Evolutionary conservation across 441 rosid genomes (phyloP).

Genomic region (Hura crepitans): DNA sequence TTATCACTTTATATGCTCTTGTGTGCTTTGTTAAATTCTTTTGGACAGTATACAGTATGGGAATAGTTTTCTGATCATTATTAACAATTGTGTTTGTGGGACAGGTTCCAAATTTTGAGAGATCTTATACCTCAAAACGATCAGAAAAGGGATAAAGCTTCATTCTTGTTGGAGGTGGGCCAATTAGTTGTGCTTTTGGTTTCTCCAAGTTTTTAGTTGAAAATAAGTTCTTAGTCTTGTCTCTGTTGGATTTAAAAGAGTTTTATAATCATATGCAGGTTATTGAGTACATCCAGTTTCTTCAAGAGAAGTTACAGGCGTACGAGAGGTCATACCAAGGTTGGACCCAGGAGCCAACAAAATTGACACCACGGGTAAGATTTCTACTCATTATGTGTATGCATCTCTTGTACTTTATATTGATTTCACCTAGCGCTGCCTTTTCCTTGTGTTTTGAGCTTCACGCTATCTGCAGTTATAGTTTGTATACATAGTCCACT

Average conservation of each 20-base stretch:
- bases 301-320: conserved; percentile 70
- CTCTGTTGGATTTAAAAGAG: not conserved
- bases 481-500: too few species aligned
- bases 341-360: conserved; percentile 71
- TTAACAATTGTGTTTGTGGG: conserved; percentile 20
- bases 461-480: not conserved
- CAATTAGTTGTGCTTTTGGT: not conserved
- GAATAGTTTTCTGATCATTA: conserved; percentile 6
- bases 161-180: conserved; percentile 83
- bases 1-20: conserved; percentile 1
- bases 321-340: conserved; percentile 66
- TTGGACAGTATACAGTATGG: not conserved
- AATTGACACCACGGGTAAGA: conserved; percentile 68
- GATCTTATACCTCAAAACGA: conserved; percentile 82
- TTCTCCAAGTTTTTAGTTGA: not conserved
- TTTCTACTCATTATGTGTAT: conserved; percentile 11
- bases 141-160: conserved; percentile 94
- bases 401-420: conserved; percentile 6
- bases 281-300: conserved; percentile 82
- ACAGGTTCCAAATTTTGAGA: conserved; percentile 89
- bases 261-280: conserved; percentile 47
- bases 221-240: not conserved
- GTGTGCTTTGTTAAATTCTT: not conserved
- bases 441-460: not conserved
- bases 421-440: not conserved